Evolutionary conservation across 768 basidiomycete species (phyloP).

Genomic region (Suillus cothurnatus): DNA sequence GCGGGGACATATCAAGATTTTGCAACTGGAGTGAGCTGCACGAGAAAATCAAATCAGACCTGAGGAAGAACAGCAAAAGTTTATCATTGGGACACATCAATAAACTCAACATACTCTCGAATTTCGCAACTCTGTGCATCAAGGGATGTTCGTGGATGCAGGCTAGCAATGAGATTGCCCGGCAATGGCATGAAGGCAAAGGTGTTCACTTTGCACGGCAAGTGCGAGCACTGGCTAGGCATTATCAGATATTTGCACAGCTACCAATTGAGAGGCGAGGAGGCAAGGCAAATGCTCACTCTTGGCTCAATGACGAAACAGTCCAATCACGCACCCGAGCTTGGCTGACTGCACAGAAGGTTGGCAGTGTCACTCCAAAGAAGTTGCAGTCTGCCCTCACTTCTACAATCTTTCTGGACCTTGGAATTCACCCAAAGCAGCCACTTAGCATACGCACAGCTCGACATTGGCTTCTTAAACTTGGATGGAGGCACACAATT

Average conservation of each 20-base stretch:
- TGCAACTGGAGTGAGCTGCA: slow-evolving; percentile 27
- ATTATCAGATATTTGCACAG: slow-evolving; percentile 40
- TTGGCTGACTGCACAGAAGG: slow-evolving; percentile 26
- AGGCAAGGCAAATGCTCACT: slow-evolving; percentile 18
- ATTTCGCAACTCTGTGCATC: slow-evolving; percentile 33
- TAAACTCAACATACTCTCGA: slow-evolving; percentile 36
- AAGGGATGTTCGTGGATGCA: slow-evolving; percentile 18
- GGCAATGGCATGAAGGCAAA: slow-evolving; percentile 38
- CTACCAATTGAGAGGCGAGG: slow-evolving; percentile 34
- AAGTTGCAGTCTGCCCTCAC: slow-evolving; percentile 26
- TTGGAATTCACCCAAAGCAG: too few species aligned
- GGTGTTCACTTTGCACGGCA: slow-evolving; percentile 30
- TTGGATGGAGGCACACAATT: too few species aligned
- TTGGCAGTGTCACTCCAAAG: slow-evolving; percentile 36
- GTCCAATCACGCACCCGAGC: slow-evolving; percentile 9
- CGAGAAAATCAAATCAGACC: slow-evolving; percentile 33
- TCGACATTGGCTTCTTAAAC: too few species aligned
- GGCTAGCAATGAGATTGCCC: slow-evolving; percentile 38
- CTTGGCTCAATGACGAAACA: slow-evolving; percentile 15
- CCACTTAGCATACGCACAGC: too few species aligned
- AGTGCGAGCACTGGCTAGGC: slow-evolving; percentile 33
- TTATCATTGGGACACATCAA: slow-evolving; percentile 30
- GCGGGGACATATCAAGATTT: slow-evolving; percentile 14
- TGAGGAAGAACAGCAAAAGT: slow-evolving; percentile 28
- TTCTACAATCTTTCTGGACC: too few species aligned